Evolutionary conservation across 768 basidiomycete genomes (phyloP).

Genomic region (Russula ochroleuca): DNA sequence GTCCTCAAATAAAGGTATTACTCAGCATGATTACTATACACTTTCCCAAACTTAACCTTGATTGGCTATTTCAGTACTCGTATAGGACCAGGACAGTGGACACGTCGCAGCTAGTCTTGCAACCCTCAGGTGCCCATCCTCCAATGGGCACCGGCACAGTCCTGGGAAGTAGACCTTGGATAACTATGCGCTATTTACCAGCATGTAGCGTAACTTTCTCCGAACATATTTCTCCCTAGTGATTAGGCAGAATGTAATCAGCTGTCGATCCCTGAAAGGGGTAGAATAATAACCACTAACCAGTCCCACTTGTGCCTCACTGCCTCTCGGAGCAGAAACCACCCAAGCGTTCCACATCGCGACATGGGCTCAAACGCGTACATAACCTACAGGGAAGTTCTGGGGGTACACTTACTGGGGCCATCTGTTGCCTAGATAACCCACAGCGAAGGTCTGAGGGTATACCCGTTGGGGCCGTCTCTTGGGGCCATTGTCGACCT

Average conservation of each 20-base stretch:
- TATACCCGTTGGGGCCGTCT: not conserved
- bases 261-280: not conserved
- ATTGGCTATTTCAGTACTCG: too few relatives aligned
- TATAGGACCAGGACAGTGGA: not conserved
- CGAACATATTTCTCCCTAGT: too few relatives aligned
- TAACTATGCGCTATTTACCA: not conserved
- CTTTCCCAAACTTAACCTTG: too few relatives aligned
- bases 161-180: not conserved
- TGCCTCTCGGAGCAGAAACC: conserved; percentile 10
- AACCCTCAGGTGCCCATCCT: not conserved
- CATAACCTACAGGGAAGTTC: not conserved
- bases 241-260: not conserved
- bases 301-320: not conserved
- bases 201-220: not conserved
- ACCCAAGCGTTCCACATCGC: not conserved
- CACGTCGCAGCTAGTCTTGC: not conserved
- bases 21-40: too few relatives aligned
- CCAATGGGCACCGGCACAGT: not conserved
- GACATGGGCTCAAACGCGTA: not conserved
- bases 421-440: too few relatives aligned
- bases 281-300: not conserved
- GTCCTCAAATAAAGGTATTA: too few relatives aligned
- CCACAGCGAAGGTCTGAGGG: not conserved
- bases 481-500: too few relatives aligned
- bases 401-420: not conserved